Base-by-base conservation (phyloP, 495 filamentous ascomycete genomes). In the Aspergillus avenaceus region DNA sequence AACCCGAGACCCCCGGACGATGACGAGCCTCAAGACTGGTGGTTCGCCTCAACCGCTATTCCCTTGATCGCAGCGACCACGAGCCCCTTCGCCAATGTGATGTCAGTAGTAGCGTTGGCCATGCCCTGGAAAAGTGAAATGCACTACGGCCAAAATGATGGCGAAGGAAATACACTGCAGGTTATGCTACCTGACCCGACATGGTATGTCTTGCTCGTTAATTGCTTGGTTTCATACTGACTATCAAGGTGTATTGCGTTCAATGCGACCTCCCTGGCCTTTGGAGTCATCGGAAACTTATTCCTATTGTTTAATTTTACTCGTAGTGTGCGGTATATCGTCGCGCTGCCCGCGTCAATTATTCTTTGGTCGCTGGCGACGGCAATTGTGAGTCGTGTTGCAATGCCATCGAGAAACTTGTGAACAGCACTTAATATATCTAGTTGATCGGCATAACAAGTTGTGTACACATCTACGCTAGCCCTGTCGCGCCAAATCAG, bases 221-320 rank as follows among this genome's bases (percentile, higher is more conserved):
- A n/a, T n/a, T n/a, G n/a, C n/a, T n/a, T n/a, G 18, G 34, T 41
- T 18, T n/a, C 31, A 26, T 3, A 28, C 52, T 58, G 37, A 64
- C 9, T 8, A n/a, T 32, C 12, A 29, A 74, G 72, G 72, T 65
- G 63, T 43, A 70, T 79, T 49, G 70, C 71, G 7, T 54, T 84
- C n/a, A 91, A 91, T 64, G 83, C 76, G 3, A 64, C 78, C 11
- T 87, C 84, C 13, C 73, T 91, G 5, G 77, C 74, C 6, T 82
- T 72, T 45, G 87, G 85, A 6, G 78, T 90, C 22, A 62, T 79
- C 2, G 87, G 87, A 4, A 90, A 91, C 59, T 45, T 88, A 4
- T 83, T 86, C 53, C 70, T 91, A n/a, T 64, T 90, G 1, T 76
- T 86, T 49, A 96, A 96, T 67, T 96, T 97, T 75, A 90, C 91